Evolutionary conservation across 1,139 yeast species (phyloP).

Genomic region (Saccharomyces hybrid): DNA sequence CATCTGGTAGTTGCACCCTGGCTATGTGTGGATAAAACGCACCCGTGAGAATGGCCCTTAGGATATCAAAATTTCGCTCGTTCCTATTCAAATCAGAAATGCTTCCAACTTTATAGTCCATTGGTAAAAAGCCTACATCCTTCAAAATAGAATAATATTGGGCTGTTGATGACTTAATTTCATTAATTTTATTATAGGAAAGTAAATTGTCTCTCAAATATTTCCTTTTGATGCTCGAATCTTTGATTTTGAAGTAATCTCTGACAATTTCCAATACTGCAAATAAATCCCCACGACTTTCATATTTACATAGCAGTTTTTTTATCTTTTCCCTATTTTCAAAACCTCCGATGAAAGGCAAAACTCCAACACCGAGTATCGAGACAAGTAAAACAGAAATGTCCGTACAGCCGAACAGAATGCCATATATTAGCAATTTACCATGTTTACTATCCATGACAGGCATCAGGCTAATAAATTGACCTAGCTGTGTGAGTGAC

Average conservation of each 20-base stretch:
- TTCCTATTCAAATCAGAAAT: conserved; percentile 40
- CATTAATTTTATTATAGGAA: conserved; percentile 59
- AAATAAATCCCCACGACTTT: conserved; percentile 61
- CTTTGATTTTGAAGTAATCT: conserved; percentile 38
- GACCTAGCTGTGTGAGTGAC: conserved; percentile 67
- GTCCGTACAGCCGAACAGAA: conserved; percentile 79
- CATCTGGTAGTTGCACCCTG: conserved; percentile 72
- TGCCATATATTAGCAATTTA: conserved; percentile 67
- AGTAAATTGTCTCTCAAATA: conserved; percentile 58
- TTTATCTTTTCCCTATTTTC: conserved; percentile 63
- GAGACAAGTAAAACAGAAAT: conserved; percentile 69
- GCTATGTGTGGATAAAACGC: conserved; percentile 78
- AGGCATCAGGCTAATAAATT: conserved; percentile 71
- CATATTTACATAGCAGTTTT: conserved; percentile 37
- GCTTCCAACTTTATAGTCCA: conserved; percentile 33
- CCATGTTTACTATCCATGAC: conserved; percentile 77
- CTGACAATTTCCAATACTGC: conserved; percentile 52
- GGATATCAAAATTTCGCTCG: conserved; percentile 40
- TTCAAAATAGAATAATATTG: conserved; percentile 62
- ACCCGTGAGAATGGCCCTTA: conserved; percentile 68
- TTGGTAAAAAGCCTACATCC: conserved; percentile 69
- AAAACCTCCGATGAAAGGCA: conserved; percentile 54
- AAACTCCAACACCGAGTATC: conserved; percentile 56
- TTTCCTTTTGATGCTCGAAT: conserved; percentile 32
- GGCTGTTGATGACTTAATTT: conserved; percentile 57